Conservation (phyloP, 805 yeast genomes). For the Zygotorulaspora danielsina region DNA sequence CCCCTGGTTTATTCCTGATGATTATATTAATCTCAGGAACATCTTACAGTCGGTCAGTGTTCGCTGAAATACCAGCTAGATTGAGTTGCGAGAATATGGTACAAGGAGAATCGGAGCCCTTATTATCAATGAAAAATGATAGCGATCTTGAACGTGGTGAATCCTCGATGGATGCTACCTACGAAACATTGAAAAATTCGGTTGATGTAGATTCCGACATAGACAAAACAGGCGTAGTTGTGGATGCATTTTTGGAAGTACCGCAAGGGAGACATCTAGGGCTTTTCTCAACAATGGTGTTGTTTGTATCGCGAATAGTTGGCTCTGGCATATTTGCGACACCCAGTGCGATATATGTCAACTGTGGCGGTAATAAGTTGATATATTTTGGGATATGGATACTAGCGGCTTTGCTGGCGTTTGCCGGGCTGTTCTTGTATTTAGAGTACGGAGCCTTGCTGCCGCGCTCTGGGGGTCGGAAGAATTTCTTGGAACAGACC, state of each 20-base stretch:
- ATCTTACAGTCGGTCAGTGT: too few relatives aligned
- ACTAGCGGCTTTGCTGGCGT: conserved; percentile 56
- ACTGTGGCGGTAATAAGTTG: conserved; percentile 63
- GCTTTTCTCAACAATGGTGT: conserved; percentile 56
- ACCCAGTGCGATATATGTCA: conserved; percentile 60
- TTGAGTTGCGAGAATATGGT: too few relatives aligned
- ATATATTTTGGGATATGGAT: conserved; percentile 62
- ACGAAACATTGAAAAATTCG: conserved; percentile 12
- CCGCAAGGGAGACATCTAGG: conserved; percentile 80
- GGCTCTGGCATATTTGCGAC: conserved; percentile 79
- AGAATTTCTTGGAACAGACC: conserved; percentile 64
- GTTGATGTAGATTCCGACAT: conserved; percentile 4
- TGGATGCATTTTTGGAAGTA: conserved; percentile 24
- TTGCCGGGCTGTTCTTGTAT: conserved; percentile 62
- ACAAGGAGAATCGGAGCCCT: background rate
- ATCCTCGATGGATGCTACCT: conserved; percentile 2
- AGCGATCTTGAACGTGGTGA: conserved; percentile 6
- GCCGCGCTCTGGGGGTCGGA: conserved; percentile 74
- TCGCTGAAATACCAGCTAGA: too few relatives aligned
- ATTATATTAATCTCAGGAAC: too few relatives aligned
- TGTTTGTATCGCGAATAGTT: conserved; percentile 63
- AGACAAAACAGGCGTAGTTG: conserved; percentile 7
- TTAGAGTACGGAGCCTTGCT: conserved; percentile 66
- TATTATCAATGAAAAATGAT: conserved; percentile 3
- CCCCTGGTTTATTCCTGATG: too few relatives aligned